A percentile compares a stretch with the other conserved stretches of the same genome.
These are phyloP conservation scores for Phylloporus scabripes DNA, from an alignment of 768 basidiomycete species.

Conservation along the genomic window DNA sequence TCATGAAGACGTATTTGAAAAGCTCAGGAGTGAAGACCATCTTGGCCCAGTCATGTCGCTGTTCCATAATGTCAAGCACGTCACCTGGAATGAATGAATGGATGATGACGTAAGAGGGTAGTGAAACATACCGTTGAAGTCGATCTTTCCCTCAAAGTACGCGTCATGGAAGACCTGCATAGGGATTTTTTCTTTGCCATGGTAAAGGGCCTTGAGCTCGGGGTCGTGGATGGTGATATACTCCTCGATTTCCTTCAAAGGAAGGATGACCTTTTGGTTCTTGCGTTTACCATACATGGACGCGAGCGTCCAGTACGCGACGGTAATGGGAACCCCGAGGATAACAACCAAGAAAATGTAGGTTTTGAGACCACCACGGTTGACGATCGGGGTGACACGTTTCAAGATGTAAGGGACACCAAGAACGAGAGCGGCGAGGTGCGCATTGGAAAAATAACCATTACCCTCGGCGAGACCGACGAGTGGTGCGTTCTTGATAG, in stretches of 20 bases:
- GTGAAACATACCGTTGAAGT: slow-evolving; percentile 75
- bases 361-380: slow-evolving; percentile 78
- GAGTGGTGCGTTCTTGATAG: slow-evolving; percentile 83
- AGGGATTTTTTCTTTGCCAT: slow-evolving; percentile 86
- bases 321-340: slow-evolving; percentile 67
- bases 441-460: slow-evolving; percentile 74
- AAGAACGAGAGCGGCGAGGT: slow-evolving; percentile 73
- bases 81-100: slow-evolving; percentile 66
- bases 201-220: slow-evolving; percentile 73
- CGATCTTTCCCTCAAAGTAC: slow-evolving; percentile 93
- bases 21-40: slow-evolving; percentile 88
- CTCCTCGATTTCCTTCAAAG: slow-evolving; percentile 79
- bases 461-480: slow-evolving; percentile 82
- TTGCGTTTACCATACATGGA: slow-evolving; percentile 74
- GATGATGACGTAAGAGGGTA: not conserved
- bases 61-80: slow-evolving; percentile 88
- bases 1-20: slow-evolving; percentile 88
- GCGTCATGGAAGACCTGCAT: slow-evolving; percentile 98
- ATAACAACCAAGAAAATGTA: slow-evolving; percentile 77
- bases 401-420: slow-evolving; percentile 83
- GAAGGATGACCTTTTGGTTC: slow-evolving; percentile 81
- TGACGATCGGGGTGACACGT: slow-evolving; percentile 73
- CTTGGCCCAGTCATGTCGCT: slow-evolving; percentile 92
- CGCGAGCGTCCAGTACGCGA: slow-evolving; percentile 88
- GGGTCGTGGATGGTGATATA: slow-evolving; percentile 89